Evolutionary conservation across 1,284 basidiomycete genomes (phyloP), one percentile per base, ranked within the genome.

Genomic region (Tilletia walkeri): DNA sequence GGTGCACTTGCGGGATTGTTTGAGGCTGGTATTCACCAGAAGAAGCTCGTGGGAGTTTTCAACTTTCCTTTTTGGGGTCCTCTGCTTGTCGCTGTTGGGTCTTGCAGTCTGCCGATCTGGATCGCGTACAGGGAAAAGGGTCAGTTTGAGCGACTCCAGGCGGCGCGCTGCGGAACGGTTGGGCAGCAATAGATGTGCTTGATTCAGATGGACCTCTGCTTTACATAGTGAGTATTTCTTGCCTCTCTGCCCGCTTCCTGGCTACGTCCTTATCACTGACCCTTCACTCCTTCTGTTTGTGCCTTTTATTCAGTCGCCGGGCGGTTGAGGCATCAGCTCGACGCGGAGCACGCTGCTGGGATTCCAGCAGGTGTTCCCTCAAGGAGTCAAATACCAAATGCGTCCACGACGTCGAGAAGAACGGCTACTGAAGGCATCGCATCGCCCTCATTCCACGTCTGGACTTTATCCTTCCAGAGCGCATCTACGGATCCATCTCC

Each of bases 181-280:
- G 9, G 41, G 41, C 9, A 45, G 41, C 36, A n/a, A 20, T 4
- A 39, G 30, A 36, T 4, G 16, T 63, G 59, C n/a, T 34, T 63
- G 34, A 41, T 41, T 20, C 59, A 63, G 16, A 24, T 63, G 7
- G 38, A 63, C 36, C 59, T 63, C 59, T 63, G 59, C 59, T 14
- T 63, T 38, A 30, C 24, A 30, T 30, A 63, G 59, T 63, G 36
- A 63, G 59, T 63, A n/a, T 16, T 6, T n/a, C 54, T 24, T 24
- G 4, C 6, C 20, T 14, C 54, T 24, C 3, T 56, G 3, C 54
- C 6, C 34, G 14, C 6, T 45, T 6, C 20, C 20, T 56, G 14
- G 16, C 20, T n/a, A 63, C 38, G 12, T 10, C 12, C 6, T 7
- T 1, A 18, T 38, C 39, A 36, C 38, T 39, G 36, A 16, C 12